Base-by-base conservation (phyloP, 2,329 filamentous ascomycete species). In the Aschersonia sp. region DNA sequence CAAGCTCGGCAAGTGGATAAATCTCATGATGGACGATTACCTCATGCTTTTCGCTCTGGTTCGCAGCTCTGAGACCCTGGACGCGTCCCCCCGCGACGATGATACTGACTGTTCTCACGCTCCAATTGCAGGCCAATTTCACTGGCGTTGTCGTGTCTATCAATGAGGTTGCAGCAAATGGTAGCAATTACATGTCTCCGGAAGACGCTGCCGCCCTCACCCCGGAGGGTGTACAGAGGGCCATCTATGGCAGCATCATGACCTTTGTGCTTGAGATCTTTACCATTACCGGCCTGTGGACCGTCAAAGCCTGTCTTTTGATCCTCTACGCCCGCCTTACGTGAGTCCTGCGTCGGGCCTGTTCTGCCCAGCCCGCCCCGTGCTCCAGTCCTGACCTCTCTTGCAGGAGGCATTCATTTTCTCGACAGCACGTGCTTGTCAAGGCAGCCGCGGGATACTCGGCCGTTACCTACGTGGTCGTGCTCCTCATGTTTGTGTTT, bases 21-120 rank as follows among this genome's bases (percentile, higher is more conserved):
- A 63, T 6, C 67, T 77, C n/a, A 71, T 74, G 53, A 54, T 69
- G 30, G 77, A 80, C 53, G 77, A 81, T 55, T 77, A 70, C 54
- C 61, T 76, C 30, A 79, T 79, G 74, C 41, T 72, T 7, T 62
- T 76, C 47, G 68, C 71, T 6, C 61, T 72, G 22, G 63, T 67
- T 51, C 10, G 51, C 62, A 32, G 7, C 1, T 55, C 12, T 4
- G 12, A 14, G 12, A n/a, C 32, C 12, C 30, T 14, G 7, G 11
- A 29, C 10, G 29, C 6, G 22, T n/a, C 30, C 32, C 6, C 41
- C 6, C 12, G n/a, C 40, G 22, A 39, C 22, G 22, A 22, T 22
- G 22, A 22, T 22, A 22, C 22, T 22, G 22, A 22, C 22, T 22
- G 22, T 22, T 22, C 22, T 22, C 22, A 22, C 22, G 22, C 4